Base-by-base conservation (phyloP, 2,329 filamentous ascomycete species). In the Byssochlamys sp. region DNA sequence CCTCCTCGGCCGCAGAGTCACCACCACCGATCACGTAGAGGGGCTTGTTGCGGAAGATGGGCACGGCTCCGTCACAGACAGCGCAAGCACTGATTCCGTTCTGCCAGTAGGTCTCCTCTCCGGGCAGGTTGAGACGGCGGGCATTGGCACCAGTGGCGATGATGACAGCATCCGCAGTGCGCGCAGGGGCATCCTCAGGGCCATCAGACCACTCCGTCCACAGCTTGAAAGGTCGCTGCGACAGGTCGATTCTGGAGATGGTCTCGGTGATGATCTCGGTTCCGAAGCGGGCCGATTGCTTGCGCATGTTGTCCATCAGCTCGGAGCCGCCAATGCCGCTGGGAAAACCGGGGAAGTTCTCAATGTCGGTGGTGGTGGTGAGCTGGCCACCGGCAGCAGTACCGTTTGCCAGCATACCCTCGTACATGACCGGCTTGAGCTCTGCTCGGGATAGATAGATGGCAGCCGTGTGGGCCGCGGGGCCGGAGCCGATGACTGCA, bases 321-420 rank as follows among this genome's bases (percentile, higher is more conserved):
- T 90, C 87, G 57, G 83, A 77, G 64, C 94, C 94, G 76, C 90
- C 88, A 73, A 99, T 91, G 62, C 87, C 89, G 67, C 89, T 84
- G 69, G 89, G 88, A 79, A 97, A 99, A 53, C 94, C 94, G 27
- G 94, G 94, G 77, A 88, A 99, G 83, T 99, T 99, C 81, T 99
- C 94, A 59, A 99, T 86, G 66, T 99, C 95, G 69, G 95, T 97
- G 57, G 94, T 99, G 27, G 95, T 99, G 57, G 95, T 99, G 66
- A 99, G 82, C 81, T 99, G 94, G 58, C 94, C 94, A 66, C 94
- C 94, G 51, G 94, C 90, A 5, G 94, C 94, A 68, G 95, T 95
- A 69, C 92, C 94, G 71, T 96, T 94, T 67, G 94, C 94, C 74
- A 99, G 86, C 83, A 99, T 96, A 66, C 94, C 94, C 79, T 99